Evolutionary conservation across 768 basidiomycete genomes (phyloP), one percentile per base, ranked within the genome.

Genomic region (Termitomyces bulborhizus): DNA sequence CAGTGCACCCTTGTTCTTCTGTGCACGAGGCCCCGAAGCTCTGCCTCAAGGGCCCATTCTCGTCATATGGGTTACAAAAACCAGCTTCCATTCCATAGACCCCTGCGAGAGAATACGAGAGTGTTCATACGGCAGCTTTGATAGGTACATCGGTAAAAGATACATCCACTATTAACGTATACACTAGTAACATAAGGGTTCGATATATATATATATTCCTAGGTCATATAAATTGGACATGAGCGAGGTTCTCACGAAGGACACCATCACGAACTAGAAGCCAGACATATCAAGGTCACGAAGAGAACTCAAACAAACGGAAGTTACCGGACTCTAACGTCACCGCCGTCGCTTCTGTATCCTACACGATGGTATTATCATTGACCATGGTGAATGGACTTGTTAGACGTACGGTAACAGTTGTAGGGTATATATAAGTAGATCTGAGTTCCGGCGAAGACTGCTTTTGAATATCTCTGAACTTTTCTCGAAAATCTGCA

Each of bases 371-470:
- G 26, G 51, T 34, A 21, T 21, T 21, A 21, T 45, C 1, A 18
- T 51, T 18, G 37, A 46, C 12, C 40, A 41, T n/a, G 26, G 15
- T 11, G 7, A 53, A 46, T 40, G 34, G 46, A 55, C 39, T 51
- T 55, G n/a, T 21, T n/a, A 31, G 46, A 73, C 78, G 57, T 66
- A 86, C 86, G 53, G 85, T 84, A 7, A 85, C 85, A 36, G 85
- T 84, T 0, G 87, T 90, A 2, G 82, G 71, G 62, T 85, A 86
- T 34, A 84, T 82, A 65, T 87, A 88, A 34, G 79, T 75, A 8
- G 76, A 70, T 12, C 86, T 76, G 6, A 72, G 71, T 55, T 76
- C 72, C 8, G 84, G 83, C 1, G 85, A 86, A 52, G 71, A 69
- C 21, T 82, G 72, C 49, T 77, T 79, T 57, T 78, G 78, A 4